These are phyloP conservation scores for Claviceps humidiphila DNA, from an alignment of 2,329 filamentous ascomycete genomes.

Conservation along the genomic window DNA sequence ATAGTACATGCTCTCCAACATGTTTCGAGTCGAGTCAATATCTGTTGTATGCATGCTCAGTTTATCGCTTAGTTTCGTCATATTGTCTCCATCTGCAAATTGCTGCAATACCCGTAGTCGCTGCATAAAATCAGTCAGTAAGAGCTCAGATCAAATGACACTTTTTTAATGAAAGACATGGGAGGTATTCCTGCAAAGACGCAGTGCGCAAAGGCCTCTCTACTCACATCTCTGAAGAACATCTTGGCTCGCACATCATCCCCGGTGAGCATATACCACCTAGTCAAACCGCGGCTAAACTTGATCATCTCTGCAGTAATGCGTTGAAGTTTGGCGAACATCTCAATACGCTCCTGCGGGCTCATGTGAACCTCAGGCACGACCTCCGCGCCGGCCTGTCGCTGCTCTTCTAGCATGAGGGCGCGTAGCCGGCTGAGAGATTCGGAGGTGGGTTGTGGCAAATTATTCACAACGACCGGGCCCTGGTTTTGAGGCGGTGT, in stretches of 20 bases:
- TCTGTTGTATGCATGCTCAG: constrained; percentile 41
- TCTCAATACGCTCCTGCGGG: constrained; percentile 30
- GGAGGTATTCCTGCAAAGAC: neutral
- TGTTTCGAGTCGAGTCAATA: constrained; percentile 31
- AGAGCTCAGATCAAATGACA: neutral
- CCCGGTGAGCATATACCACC: constrained; percentile 34
- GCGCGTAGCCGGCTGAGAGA: constrained; percentile 20
- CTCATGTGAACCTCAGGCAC: constrained; percentile 34
- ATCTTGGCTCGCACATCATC: constrained; percentile 37
- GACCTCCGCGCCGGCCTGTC: constrained; percentile 24
- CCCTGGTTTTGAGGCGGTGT: constrained; percentile 12
- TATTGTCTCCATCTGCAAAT: constrained; percentile 35
- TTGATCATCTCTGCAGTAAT: constrained; percentile 30
- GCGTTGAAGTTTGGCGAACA: constrained; percentile 27
- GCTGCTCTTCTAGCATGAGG: constrained; percentile 28
- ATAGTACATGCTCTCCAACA: constrained; percentile 39
- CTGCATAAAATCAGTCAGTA: constrained; percentile 18
- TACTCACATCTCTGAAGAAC: constrained; percentile 40
- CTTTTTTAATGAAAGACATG: neutral
- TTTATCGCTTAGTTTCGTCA: constrained; percentile 29
- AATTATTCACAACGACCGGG: constrained; percentile 6
- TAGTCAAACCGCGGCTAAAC: constrained; percentile 29
- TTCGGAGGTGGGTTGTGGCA: constrained; percentile 11
- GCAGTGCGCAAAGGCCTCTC: neutral
- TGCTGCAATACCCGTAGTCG: constrained; percentile 39